Base-by-base conservation (phyloP, 306 rosid genomes). In the Delonix regia region DNA sequence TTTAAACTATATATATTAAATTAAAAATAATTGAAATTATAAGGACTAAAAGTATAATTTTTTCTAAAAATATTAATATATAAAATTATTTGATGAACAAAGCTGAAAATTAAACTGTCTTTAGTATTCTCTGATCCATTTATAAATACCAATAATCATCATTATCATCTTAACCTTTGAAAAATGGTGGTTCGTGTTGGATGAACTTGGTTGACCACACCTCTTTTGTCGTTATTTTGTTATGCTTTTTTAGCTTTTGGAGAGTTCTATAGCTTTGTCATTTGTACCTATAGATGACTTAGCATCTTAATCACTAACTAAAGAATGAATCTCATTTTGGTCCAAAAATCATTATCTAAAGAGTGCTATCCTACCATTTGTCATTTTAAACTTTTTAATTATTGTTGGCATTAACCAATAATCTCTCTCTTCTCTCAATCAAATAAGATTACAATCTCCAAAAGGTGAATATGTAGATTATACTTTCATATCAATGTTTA, bases 211-310 rank as follows among this genome's bases (percentile, higher is more conserved):
- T 83, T 78, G 77, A 57, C 77, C 73, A 27, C 61, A 64, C 21
- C 47, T n/a, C 27, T 52, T 81, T 83, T 82, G 82, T 82, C 82
- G 72, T 77, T 65, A 18, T 38, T 42, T n/a, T 33, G 82, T 42
- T 53, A 21, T 16, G 7, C 61, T 61, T 73, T 73, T 73, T 70
- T 25, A 63, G 56, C 42, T 21, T n/a, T n/a, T 70, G 22, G 66
- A 28, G 66, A 38, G 55, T 47, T 41, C 3, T 33, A 60, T 27
- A 28, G 48, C 48, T 28, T 15, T 78, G 38, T 30, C 12, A 28
- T 30, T 68, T 56, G 69, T 51, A 44, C 30, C 42, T 53, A 39
- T 24, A 18, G 55, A 64, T 63, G 70, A 34, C 55, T 77, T 8
- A 11, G 69, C 25, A 71, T 70, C 36, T 62, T 6, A 13, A 71